Evolutionary conservation across 306 rosid species (phyloP), one percentile per base, ranked within the genome.

Genomic region (Lithocarpus polystachyus): DNA sequence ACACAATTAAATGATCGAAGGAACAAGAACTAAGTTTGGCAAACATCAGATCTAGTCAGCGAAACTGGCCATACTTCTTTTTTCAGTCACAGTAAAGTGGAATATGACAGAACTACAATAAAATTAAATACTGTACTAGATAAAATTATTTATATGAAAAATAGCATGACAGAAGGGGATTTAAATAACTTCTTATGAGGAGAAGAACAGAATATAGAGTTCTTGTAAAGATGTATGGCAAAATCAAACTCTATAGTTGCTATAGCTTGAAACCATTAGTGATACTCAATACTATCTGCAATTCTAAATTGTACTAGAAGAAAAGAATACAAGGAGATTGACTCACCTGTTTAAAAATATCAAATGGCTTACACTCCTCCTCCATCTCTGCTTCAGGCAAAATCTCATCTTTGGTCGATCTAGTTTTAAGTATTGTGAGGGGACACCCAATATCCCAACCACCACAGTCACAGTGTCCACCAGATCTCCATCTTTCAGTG

Each of bases 401-500:
- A 77, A 20, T 72, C 26, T 86, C 87, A 10, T 74, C 86, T 54
- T 81, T 82, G 78, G 77, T 74, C 26, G 87, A 81, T 87, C 81
- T 71, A 68, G 88, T 88, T 77, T 89, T 79, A 72, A 91, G 91
- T 43, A 93, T 85, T 4, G 97, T 91, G 60, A 96, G 85, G 74
- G 98, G 94, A 72, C 99, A 96, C 68, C 99, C 99, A 73, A 89
- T 82, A 82, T 96, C 99, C 99, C 99, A 96, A 86, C 99, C 99
- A 68, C 98, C 99, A 81, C 99, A 96, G 79, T 93, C 94, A 74
- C 99, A 96, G 55, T 40, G 86, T 54, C 99, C 98, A 6, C 89
- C 92, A 5, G 96, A 96, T 87, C 88, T 87, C 99, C 99, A 96
- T 79, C 98, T 89, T 48, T 96, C 96, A 22, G 76, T 87, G 80